Evolutionary conservation across 495 filamentous ascomycete genomes (phyloP).

Genomic region (Penicillium tannophilum): DNA sequence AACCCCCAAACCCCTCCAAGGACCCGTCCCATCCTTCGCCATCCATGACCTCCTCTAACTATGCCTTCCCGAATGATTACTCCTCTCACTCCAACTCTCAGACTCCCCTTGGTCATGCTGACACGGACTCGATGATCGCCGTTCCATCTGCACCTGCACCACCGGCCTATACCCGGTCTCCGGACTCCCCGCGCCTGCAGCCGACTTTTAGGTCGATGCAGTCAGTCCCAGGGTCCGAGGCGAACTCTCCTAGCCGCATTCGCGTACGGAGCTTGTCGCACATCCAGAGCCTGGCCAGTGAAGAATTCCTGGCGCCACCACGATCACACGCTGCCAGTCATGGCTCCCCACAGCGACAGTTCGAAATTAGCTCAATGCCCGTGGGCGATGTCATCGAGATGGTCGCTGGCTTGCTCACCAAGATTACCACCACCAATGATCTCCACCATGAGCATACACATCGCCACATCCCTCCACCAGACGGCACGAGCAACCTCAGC

Average conservation of each 20-base stretch:
- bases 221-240: conserved; percentile 54
- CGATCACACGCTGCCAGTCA: conserved; percentile 50
- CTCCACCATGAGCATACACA: conserved; percentile 83
- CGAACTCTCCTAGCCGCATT: conserved; percentile 73
- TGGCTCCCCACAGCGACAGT: conserved; percentile 54
- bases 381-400: conserved; percentile 98
- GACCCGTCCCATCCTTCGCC: conserved; percentile 28
- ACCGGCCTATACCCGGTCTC: conserved; percentile 33
- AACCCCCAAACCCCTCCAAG: conserved; percentile 33
- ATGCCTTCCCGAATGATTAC: conserved; percentile 28
- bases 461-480: conserved; percentile 66
- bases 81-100: conserved; percentile 23
- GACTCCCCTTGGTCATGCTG: conserved; percentile 24
- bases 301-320: conserved; percentile 63
- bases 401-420: conserved; percentile 97
- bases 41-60: conserved; percentile 38
- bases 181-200: conserved; percentile 55
- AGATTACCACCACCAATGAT: conserved; percentile 98
- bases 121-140: conserved; percentile 17
- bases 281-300: conserved; percentile 83
- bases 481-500: conserved; percentile 66
- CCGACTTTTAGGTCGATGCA: conserved; percentile 54
- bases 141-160: conserved; percentile 2
- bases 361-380: conserved; percentile 98
- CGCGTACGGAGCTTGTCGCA: conserved; percentile 83